phyloP scores from a whole-genome alignment of 441 rosid genomes.

The Pelargonium citronellum region DNA sequence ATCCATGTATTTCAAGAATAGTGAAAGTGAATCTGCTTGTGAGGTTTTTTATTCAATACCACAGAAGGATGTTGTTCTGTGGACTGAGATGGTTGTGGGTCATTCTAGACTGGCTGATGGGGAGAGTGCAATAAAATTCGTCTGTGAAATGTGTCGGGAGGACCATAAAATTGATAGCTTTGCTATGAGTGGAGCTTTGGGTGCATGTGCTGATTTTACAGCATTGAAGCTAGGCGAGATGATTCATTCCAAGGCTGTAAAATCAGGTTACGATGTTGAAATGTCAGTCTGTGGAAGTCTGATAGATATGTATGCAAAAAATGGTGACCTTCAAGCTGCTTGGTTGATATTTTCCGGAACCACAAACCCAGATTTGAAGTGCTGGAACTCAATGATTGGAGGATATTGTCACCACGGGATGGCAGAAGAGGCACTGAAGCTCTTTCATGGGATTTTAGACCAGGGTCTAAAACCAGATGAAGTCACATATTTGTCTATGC shows the following conservation, averaged over 20 bases:
- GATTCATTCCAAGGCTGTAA: constrained; percentile 57
- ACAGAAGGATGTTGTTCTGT: constrained; percentile 64
- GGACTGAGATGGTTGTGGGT: constrained; percentile 90
- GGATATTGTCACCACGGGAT: constrained; percentile 72
- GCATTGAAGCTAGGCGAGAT: constrained; percentile 64
- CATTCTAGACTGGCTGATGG: constrained; percentile 63
- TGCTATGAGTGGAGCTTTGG: constrained; percentile 64
- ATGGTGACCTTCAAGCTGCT: constrained; percentile 51
- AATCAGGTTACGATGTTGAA: constrained; percentile 45
- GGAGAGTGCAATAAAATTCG: constrained; percentile 45
- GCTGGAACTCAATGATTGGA: constrained; percentile 83
- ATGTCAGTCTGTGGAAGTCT: constrained; percentile 66
- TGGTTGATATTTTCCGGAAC: constrained; percentile 41
- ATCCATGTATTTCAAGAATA: constrained; percentile 67
- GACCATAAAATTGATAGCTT: constrained; percentile 57
- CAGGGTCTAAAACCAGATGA: constrained; percentile 51
- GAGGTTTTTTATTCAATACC: constrained; percentile 38
- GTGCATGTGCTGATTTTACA: constrained; percentile 76
- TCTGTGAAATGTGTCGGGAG: constrained; percentile 46
- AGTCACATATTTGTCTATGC: constrained; percentile 62
- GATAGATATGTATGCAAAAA: constrained; percentile 79
- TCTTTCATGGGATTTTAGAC: constrained; percentile 41
- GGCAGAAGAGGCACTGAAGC: constrained; percentile 48
- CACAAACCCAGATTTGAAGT: constrained; percentile 60
- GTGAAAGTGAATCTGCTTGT: constrained; percentile 48